These are phyloP conservation scores for Rutstroemia sp. DNA, from an alignment of 2,329 filamentous ascomycete genomes.

Conservation along the genomic window DNA sequence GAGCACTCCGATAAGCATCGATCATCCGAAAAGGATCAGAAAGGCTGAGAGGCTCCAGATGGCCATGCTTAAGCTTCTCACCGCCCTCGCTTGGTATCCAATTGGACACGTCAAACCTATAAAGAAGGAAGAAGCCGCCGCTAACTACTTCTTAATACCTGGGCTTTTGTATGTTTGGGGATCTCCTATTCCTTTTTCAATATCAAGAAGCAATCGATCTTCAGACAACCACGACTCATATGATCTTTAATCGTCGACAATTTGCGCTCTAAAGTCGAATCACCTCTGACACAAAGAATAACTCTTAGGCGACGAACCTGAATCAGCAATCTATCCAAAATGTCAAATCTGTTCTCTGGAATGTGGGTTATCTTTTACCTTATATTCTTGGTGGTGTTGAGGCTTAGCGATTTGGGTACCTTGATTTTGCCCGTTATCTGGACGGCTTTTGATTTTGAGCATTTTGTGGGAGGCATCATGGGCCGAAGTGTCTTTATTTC, in stretches of 20 bases:
- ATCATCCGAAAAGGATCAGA: too few relatives aligned
- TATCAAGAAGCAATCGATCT: conserved; percentile 6
- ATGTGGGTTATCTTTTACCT: conserved; percentile 25
- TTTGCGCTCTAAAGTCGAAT: not conserved
- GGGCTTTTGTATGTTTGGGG: conserved; percentile 3
- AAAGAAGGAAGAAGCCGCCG: conserved; percentile 4
- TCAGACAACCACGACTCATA: not conserved
- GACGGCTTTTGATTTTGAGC: not conserved
- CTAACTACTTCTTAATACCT: conserved; percentile 4
- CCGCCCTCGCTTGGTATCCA: conserved; percentile 3
- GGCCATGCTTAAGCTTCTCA: not conserved
- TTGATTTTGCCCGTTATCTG: conserved; percentile 3
- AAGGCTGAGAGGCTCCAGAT: too few relatives aligned
- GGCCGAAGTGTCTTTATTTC: not conserved
- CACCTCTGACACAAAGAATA: not conserved
- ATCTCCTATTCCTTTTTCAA: conserved; percentile 9
- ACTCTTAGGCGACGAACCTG: not conserved
- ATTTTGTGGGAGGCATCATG: too few relatives aligned
- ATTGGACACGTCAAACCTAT: not conserved
- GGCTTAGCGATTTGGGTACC: not conserved
- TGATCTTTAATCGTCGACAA: not conserved
- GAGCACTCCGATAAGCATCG: too few relatives aligned
- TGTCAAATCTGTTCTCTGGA: conserved; percentile 31
- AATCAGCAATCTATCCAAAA: conserved; percentile 11
- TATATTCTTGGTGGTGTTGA: not conserved